These are phyloP conservation scores for Neurospora sp. DNA, from an alignment of 495 filamentous ascomycete species.

Conservation along the genomic window DNA sequence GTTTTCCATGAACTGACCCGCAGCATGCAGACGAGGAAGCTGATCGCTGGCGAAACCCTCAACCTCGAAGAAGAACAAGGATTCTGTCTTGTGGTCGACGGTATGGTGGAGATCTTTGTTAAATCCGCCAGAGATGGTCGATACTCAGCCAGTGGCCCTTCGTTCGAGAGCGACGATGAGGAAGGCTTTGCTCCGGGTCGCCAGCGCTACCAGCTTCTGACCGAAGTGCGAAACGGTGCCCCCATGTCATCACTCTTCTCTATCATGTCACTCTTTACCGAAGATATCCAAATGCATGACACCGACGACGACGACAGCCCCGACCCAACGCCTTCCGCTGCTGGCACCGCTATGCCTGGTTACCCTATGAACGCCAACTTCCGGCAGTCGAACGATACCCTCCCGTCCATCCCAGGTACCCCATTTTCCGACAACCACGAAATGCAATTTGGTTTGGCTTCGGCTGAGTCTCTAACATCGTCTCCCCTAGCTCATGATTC, in stretches of 20 bases:
- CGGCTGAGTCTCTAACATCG: constrained; percentile 13
- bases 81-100: constrained; percentile 95
- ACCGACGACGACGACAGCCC: constrained; percentile 38
- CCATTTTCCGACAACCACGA: constrained; percentile 28
- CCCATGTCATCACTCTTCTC: constrained; percentile 98
- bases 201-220: constrained; percentile 80
- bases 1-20: constrained; percentile 96
- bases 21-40: constrained; percentile 94
- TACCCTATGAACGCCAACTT: constrained; percentile 38
- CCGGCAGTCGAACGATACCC: constrained; percentile 30
- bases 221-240: constrained; percentile 95
- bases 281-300: constrained; percentile 73
- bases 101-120: constrained; percentile 94
- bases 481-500: constrained; percentile 16
- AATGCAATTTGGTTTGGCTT: constrained; percentile 5
- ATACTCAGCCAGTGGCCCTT: constrained; percentile 12
- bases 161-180: constrained; percentile 51
- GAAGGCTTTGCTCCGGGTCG: constrained; percentile 46
- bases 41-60: constrained; percentile 91
- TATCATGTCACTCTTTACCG: constrained; percentile 90
- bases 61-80: constrained; percentile 96
- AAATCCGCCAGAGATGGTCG: constrained; percentile 63
- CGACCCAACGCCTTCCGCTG: constrained; percentile 8
- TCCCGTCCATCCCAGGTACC: constrained; percentile 21
- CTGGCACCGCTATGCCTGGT: constrained; percentile 15